Percentiles rank a stretch among this genome's conserved stretches.
phyloP scores from a whole-genome alignment of 441 rosid species.

The Erodium moschatum region DNA sequence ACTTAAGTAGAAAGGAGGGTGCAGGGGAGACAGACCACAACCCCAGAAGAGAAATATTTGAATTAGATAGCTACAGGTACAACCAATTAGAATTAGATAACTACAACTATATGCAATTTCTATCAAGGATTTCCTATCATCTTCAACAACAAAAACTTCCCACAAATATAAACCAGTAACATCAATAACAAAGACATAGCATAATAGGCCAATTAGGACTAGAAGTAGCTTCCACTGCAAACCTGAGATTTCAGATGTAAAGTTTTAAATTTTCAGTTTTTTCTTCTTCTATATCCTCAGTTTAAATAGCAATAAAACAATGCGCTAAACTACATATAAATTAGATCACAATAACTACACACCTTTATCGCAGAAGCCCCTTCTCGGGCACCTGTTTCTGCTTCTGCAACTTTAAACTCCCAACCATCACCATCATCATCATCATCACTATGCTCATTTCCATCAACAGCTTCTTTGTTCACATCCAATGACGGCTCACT shows the following conservation, averaged over 20 bases:
- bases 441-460: constrained; percentile 19
- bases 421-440: constrained; percentile 34
- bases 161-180: background rate
- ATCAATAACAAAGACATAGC: background rate
- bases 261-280: background rate
- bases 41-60: background rate
- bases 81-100: background rate
- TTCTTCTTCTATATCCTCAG: background rate
- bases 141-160: background rate
- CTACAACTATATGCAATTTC: background rate
- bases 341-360: background rate
- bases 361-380: constrained; percentile 18
- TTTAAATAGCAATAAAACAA: background rate
- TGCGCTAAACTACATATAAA: background rate
- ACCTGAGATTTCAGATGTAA: background rate
- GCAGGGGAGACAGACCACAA: background rate
- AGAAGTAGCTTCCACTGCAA: background rate
- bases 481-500: constrained; percentile 19
- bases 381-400: constrained; percentile 20
- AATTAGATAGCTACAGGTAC: background rate
- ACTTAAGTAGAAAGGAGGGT: background rate
- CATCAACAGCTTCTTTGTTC: constrained; percentile 18
- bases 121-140: background rate
- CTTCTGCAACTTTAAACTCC: constrained; percentile 47
- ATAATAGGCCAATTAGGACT: background rate